Evolutionary conservation across 345 rosid species (phyloP).

Genomic region (Moringa oleifera): DNA sequence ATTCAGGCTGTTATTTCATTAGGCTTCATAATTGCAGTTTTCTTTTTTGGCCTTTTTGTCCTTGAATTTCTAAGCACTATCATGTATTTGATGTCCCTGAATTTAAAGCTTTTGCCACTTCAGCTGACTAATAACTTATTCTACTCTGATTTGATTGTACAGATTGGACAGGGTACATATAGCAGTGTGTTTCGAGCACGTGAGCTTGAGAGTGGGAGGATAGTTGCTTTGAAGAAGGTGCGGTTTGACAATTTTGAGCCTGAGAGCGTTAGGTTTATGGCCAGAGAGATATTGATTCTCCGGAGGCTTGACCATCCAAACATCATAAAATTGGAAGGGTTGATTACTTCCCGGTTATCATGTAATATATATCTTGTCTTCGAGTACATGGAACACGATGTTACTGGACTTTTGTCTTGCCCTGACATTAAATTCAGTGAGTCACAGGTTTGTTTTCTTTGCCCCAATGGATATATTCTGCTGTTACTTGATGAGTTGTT

Average conservation of each 20-base stretch:
- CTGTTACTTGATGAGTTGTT: not conserved
- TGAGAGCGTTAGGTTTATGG: conserved; percentile 98
- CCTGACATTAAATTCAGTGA: conserved; percentile 75
- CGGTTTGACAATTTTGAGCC: conserved; percentile 96
- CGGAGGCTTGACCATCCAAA: conserved; percentile 91
- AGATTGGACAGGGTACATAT: conserved; percentile 99
- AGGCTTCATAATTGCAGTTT: not conserved
- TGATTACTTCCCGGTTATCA: conserved; percentile 78
- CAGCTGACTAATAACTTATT: not conserved
- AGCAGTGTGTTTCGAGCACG: conserved; percentile 94
- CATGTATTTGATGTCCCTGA: not conserved
- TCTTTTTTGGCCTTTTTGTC: not conserved
- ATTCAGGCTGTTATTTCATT: not conserved
- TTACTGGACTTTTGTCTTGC: conserved; percentile 81
- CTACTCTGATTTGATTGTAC: conserved; percentile 12
- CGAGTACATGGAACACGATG: conserved; percentile 99
- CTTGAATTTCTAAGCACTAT: not conserved
- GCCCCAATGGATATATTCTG: not conserved
- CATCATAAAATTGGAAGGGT: conserved; percentile 80
- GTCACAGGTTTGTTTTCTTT: conserved; percentile 67
- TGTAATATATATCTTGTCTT: conserved; percentile 88
- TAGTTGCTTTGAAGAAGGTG: conserved; percentile 93
- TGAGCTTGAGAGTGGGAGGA: conserved; percentile 68
- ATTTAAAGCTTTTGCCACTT: not conserved
- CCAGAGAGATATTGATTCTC: conserved; percentile 88